A percentile compares a stretch with the other conserved stretches of the same genome.
Evolutionary conservation across 345 rosid genomes (phyloP).

Genomic region (Nephelium lappaceum): DNA sequence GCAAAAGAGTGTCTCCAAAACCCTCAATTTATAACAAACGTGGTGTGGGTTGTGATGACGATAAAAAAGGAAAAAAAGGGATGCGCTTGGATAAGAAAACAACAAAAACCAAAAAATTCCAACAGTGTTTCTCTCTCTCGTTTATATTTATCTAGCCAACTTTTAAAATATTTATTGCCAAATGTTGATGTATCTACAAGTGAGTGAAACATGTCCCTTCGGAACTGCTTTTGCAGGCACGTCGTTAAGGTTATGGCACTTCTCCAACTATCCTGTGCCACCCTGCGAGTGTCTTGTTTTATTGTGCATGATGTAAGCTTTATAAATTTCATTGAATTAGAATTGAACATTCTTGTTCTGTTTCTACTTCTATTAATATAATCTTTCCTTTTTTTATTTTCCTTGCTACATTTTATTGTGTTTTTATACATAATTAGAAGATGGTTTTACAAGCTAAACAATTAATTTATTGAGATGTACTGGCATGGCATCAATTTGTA

Average conservation of each 20-base stretch:
- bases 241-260: conserved; percentile 24
- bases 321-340: no score
- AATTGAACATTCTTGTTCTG: no score
- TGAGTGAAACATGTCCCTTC: conserved; percentile 35
- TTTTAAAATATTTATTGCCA: neutral
- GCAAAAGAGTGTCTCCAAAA: conserved; percentile 22
- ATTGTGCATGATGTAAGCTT: conserved; percentile 9
- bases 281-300: conserved; percentile 26
- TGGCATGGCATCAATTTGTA: no score
- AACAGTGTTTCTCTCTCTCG: conserved; percentile 4
- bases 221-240: conserved; percentile 44
- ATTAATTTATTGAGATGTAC: no score
- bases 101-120: conserved; percentile 30
- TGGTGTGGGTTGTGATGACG: neutral
- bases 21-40: conserved; percentile 45
- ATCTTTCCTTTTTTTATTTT: no score
- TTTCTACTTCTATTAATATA: no score
- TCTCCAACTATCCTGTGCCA: conserved; percentile 18
- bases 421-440: no score
- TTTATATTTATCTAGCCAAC: conserved; percentile 11
- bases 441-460: no score
- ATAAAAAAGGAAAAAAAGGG: conserved; percentile 1
- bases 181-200: conserved; percentile 14
- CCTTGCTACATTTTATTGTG: no score
- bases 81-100: conserved; percentile 15